phyloP scores from a whole-genome alignment of 768 basidiomycete species.

The Pleurotus salmoneostramineus region DNA sequence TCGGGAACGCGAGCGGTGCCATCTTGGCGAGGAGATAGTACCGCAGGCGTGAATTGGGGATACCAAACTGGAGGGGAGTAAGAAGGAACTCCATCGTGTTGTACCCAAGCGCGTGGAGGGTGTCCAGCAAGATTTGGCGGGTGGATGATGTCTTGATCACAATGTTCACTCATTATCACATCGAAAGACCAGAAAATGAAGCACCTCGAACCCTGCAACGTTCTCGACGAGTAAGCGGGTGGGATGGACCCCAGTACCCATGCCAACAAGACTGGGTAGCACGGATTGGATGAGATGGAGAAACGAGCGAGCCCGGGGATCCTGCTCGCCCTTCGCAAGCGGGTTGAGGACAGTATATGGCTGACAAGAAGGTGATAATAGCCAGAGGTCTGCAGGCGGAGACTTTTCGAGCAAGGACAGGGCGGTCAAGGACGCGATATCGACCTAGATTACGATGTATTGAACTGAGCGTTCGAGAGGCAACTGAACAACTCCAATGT shows the following conservation, averaged over 20 bases:
- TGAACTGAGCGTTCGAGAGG: not conserved
- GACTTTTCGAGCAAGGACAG: slow-evolving; percentile 29
- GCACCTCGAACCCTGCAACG: slow-evolving; percentile 81
- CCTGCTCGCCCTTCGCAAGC: slow-evolving; percentile 60
- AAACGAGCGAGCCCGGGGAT: slow-evolving; percentile 76
- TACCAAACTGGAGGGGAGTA: slow-evolving; percentile 74
- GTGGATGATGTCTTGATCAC: slow-evolving; percentile 57
- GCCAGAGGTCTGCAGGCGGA: slow-evolving; percentile 62
- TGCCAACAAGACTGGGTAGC: slow-evolving; percentile 50
- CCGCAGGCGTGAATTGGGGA: slow-evolving; percentile 78
- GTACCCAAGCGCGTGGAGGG: slow-evolving; percentile 54
- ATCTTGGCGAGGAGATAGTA: slow-evolving; percentile 76
- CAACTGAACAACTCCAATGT: not conserved
- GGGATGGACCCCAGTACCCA: slow-evolving; percentile 40
- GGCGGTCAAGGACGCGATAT: slow-evolving; percentile 58
- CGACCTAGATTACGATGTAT: slow-evolving; percentile 44
- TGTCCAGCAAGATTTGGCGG: slow-evolving; percentile 47
- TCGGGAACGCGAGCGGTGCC: slow-evolving; percentile 32
- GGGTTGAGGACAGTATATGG: slow-evolving; percentile 82
- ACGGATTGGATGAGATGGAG: slow-evolving; percentile 63
- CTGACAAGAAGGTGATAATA: slow-evolving; percentile 80
- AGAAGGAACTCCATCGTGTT: slow-evolving; percentile 56
- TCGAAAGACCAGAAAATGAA: not conserved
- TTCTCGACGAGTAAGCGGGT: slow-evolving; percentile 69
- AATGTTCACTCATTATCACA: slow-evolving; percentile 4